Conservation (phyloP, 352 stramenopile genomes). For the Pythium dissotocum region DNA sequence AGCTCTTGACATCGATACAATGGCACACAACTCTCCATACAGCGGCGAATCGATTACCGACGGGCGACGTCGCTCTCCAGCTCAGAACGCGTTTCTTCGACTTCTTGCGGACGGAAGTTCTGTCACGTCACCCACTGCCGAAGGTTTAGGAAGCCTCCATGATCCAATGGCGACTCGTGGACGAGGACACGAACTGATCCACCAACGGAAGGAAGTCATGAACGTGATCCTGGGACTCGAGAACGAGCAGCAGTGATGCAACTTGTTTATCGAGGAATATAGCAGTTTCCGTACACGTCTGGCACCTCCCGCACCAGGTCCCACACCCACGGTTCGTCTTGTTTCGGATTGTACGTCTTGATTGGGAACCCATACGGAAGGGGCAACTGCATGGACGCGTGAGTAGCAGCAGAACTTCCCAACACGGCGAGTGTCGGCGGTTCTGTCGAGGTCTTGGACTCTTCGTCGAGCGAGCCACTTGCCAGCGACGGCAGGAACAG, state of each 20-base stretch:
- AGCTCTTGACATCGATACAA: constrained; percentile 19
- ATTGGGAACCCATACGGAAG: constrained; percentile 73
- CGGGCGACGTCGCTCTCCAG: constrained; percentile 40
- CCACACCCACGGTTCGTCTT: constrained; percentile 83
- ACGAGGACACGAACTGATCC: constrained; percentile 30
- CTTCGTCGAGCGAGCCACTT: neutral
- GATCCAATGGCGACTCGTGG: neutral
- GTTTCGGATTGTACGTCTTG: constrained; percentile 63
- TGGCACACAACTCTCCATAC: neutral
- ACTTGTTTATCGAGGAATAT: constrained; percentile 43
- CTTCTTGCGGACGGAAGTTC: constrained; percentile 23
- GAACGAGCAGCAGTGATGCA: neutral
- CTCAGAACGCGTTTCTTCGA: constrained; percentile 66
- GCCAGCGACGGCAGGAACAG: constrained; percentile 49
- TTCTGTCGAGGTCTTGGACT: neutral
- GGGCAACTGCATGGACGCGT: constrained; percentile 34
- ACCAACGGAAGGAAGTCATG: constrained; percentile 39
- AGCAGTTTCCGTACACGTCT: constrained; percentile 72
- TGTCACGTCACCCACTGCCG: neutral
- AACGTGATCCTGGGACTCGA: constrained; percentile 27
- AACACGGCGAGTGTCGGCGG: constrained; percentile 1
- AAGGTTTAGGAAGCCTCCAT: neutral
- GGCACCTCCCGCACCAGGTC: constrained; percentile 65
- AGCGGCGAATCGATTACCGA: constrained; percentile 2
- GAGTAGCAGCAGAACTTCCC: neutral